These are phyloP conservation scores for Patellaria atrata DNA, from an alignment of 495 filamentous ascomycete species.

Conservation along the genomic window DNA sequence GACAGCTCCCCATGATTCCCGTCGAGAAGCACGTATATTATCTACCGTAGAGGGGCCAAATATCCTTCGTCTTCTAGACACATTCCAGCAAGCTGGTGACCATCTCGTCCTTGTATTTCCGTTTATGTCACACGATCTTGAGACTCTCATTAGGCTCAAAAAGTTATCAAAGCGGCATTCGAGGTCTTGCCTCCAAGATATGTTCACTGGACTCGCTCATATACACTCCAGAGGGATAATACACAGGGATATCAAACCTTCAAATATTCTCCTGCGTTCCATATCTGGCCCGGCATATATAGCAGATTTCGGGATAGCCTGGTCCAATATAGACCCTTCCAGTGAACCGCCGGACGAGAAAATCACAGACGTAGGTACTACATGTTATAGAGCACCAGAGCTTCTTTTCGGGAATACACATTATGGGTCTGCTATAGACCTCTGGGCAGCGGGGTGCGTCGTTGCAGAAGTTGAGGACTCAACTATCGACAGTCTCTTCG, in stretches of 20 bases:
- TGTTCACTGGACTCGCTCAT: slow-evolving; percentile 59
- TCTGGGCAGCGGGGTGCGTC: slow-evolving; percentile 82
- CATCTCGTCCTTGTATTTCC: slow-evolving; percentile 70
- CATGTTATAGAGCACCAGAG: slow-evolving; percentile 80
- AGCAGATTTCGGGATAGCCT: slow-evolving; percentile 86
- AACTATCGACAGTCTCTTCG: slow-evolving; percentile 50
- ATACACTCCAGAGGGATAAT: slow-evolving; percentile 64
- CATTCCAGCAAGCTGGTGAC: slow-evolving; percentile 55
- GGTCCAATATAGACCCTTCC: slow-evolving; percentile 45
- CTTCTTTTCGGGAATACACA: slow-evolving; percentile 67
- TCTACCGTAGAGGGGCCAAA: slow-evolving; percentile 31
- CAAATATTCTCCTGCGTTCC: slow-evolving; percentile 64
- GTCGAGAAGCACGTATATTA: slow-evolving; percentile 64
- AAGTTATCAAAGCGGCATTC: slow-evolving; percentile 31
- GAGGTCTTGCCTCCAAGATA: slow-evolving; percentile 39
- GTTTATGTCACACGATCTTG: slow-evolving; percentile 60
- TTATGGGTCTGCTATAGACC: slow-evolving; percentile 60
- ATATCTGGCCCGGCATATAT: slow-evolving; percentile 57
- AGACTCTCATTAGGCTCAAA: slow-evolving; percentile 38
- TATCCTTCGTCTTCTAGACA: slow-evolving; percentile 53
- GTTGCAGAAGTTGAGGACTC: slow-evolving; percentile 47
- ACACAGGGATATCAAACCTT: slow-evolving; percentile 88
- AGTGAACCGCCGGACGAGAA: slow-evolving; percentile 55
- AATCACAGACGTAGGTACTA: slow-evolving; percentile 86
- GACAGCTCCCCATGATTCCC: slow-evolving; percentile 65